These are phyloP conservation scores for Barnettozyma botsteinii DNA, from an alignment of 805 yeast species.

Conservation along the genomic window DNA sequence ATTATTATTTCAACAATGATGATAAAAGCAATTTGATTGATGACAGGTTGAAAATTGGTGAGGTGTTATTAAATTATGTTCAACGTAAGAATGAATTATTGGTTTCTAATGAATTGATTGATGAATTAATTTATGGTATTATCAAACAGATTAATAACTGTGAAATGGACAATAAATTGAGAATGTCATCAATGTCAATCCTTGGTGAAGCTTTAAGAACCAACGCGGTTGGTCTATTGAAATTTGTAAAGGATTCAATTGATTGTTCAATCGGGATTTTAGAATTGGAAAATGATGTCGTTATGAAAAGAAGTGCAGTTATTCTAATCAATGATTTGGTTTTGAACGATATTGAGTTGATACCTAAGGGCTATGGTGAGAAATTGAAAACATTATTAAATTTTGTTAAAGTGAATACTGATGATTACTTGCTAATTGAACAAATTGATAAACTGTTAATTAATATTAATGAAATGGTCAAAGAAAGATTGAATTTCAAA, in stretches of 20 bases:
- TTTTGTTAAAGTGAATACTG: slow-evolving; percentile 42
- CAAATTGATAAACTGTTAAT: slow-evolving; percentile 41
- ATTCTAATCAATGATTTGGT: slow-evolving; percentile 60
- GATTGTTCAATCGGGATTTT: slow-evolving; percentile 79
- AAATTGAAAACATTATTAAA: slow-evolving; percentile 38
- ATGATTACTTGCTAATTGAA: slow-evolving; percentile 54
- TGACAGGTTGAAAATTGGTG: slow-evolving; percentile 75
- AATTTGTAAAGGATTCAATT: slow-evolving; percentile 47
- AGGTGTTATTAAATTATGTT: slow-evolving; percentile 61
- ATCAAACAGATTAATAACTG: slow-evolving; percentile 34
- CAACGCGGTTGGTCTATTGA: slow-evolving; percentile 48
- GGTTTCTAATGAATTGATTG: slow-evolving; percentile 34
- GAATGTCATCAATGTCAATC: slow-evolving; percentile 86
- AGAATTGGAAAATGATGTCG: slow-evolving; percentile 47
- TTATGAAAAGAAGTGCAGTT: slow-evolving; percentile 69
- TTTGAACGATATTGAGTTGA: slow-evolving; percentile 40
- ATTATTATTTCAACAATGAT: slow-evolving; percentile 29
- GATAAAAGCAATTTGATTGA: slow-evolving; percentile 41
- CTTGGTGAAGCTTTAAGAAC: slow-evolving; percentile 64
- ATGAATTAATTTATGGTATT: slow-evolving; percentile 37
- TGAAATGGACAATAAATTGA: slow-evolving; percentile 48
- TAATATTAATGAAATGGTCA: slow-evolving; percentile 23
- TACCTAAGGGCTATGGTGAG: slow-evolving; percentile 44
- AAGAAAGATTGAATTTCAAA: slow-evolving; percentile 6
- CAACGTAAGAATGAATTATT: slow-evolving; percentile 32